These are phyloP conservation scores for Hypocrella siamensis DNA, from an alignment of 2,329 filamentous ascomycete species.

Conservation along the genomic window DNA sequence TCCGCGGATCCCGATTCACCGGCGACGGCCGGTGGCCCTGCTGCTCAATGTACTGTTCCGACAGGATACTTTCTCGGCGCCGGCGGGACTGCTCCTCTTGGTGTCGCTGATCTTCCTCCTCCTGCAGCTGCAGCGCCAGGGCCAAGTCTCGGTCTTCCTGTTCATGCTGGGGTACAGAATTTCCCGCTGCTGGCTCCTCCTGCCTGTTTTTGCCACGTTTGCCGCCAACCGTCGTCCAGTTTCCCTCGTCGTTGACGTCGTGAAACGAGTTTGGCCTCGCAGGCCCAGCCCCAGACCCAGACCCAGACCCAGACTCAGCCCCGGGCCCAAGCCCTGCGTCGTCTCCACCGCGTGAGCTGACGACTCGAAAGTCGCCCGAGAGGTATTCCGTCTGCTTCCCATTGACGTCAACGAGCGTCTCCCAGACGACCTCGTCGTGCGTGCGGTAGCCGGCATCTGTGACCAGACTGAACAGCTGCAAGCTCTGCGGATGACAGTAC, in stretches of 20 bases:
- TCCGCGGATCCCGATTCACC: slow-evolving; percentile 8
- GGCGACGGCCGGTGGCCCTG: slow-evolving; percentile 27
- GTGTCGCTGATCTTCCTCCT: slow-evolving; percentile 76
- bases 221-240: slow-evolving; percentile 40
- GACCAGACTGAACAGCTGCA: slow-evolving; percentile 66
- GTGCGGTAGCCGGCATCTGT: slow-evolving; percentile 83
- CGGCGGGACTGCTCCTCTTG: slow-evolving; percentile 48
- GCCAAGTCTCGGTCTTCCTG: slow-evolving; percentile 80
- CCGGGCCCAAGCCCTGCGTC: slow-evolving; percentile 2
- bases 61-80: slow-evolving; percentile 49
- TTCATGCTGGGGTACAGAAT: slow-evolving; percentile 28
- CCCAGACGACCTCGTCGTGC: slow-evolving; percentile 91
- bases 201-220: slow-evolving; percentile 13
- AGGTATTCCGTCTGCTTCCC: slow-evolving; percentile 72
- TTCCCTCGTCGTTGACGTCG: slow-evolving; percentile 16
- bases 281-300: no score
- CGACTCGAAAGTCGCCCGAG: slow-evolving; percentile 75
- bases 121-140: slow-evolving; percentile 79
- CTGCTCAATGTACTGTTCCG: slow-evolving; percentile 55
- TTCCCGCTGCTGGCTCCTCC: slow-evolving; percentile 1
- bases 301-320: slow-evolving; percentile 7
- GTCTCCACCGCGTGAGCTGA: no score
- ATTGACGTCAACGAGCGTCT: slow-evolving; percentile 77
- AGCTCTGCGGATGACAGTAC: slow-evolving; percentile 70
- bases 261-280: no score